Evolutionary conservation across 768 basidiomycete species (phyloP).

Genomic region (Hysterangium stoloniferum): DNA sequence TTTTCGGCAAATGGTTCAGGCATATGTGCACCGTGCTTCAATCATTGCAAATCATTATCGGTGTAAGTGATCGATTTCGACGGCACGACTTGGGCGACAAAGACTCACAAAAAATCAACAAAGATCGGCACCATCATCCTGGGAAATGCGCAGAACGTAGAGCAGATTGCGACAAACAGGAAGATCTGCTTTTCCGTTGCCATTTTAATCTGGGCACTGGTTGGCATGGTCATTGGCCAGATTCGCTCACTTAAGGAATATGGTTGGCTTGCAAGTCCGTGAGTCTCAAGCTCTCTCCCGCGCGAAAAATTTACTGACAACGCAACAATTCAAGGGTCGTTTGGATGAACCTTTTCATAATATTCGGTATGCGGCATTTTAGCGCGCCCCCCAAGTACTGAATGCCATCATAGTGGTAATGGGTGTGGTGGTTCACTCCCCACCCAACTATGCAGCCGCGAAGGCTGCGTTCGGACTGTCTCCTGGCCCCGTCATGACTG

Average conservation of each 20-base stretch:
- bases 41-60: constrained; percentile 46
- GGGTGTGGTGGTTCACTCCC: constrained; percentile 44
- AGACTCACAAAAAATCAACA: constrained; percentile 37
- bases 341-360: constrained; percentile 50
- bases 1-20: constrained; percentile 41
- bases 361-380: too few relatives aligned
- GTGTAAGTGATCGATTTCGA: constrained; percentile 27
- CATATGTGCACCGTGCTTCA: constrained; percentile 45
- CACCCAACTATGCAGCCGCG: constrained; percentile 44
- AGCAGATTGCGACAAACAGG: not conserved
- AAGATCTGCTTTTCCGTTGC: constrained; percentile 38
- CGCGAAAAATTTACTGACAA: constrained; percentile 6
- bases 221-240: constrained; percentile 50
- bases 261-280: constrained; percentile 40
- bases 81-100: constrained; percentile 22
- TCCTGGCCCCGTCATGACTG: constrained; percentile 30
- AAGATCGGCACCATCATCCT: constrained; percentile 45
- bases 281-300: constrained; percentile 4
- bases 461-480: constrained; percentile 25
- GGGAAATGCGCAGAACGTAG: constrained; percentile 31
- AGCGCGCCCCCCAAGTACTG: not conserved
- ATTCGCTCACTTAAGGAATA: constrained; percentile 50
- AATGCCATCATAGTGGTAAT: not conserved
- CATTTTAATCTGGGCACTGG: constrained; percentile 47
- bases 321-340: constrained; percentile 16